These are phyloP conservation scores for Skeletonema menzelii DNA, from an alignment of 108 stramenopile genomes.

Conservation along the genomic window DNA sequence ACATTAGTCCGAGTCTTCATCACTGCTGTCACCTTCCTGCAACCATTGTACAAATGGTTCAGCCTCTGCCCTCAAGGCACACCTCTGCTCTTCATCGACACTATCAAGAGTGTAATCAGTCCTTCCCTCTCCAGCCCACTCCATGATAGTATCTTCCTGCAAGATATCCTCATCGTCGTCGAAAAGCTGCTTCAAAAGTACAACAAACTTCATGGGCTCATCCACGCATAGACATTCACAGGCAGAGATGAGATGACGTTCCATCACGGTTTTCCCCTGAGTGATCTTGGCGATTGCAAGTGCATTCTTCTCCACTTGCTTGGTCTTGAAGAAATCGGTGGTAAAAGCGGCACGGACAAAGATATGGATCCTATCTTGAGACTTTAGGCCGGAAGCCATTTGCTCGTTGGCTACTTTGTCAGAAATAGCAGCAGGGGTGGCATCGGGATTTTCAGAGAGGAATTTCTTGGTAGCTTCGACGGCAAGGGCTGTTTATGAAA, in stretches of 20 bases:
- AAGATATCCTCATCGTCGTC: constrained; percentile 91
- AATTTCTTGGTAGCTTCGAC: constrained; percentile 77
- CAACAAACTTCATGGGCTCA: constrained; percentile 88
- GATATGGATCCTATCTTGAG: constrained; percentile 88
- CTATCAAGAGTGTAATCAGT: constrained; percentile 70
- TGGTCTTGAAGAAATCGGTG: constrained; percentile 82
- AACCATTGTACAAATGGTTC: constrained; percentile 91
- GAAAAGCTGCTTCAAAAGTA: constrained; percentile 90
- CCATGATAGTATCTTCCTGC: constrained; percentile 87
- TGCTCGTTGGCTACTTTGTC: constrained; percentile 89
- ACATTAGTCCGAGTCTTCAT: constrained; percentile 59
- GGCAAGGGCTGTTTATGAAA: constrained; percentile 56
- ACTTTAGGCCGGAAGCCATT: constrained; percentile 93
- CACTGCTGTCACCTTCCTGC: constrained; percentile 84
- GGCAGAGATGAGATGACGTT: constrained; percentile 85
- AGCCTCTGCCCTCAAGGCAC: constrained; percentile 74
- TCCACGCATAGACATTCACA: constrained; percentile 74
- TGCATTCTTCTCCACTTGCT: constrained; percentile 74
- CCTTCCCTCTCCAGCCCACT: constrained; percentile 89
- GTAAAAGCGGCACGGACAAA: constrained; percentile 76
- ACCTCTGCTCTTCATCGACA: constrained; percentile 81
- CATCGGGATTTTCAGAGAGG: constrained; percentile 75
- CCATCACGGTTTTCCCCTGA: constrained; percentile 74
- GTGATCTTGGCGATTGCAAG: constrained; percentile 63
- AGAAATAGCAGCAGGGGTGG: constrained; percentile 57